Conservation (phyloP, 2,329 filamentous ascomycete genomes). For the Gaeumannomyces tritici region DNA sequence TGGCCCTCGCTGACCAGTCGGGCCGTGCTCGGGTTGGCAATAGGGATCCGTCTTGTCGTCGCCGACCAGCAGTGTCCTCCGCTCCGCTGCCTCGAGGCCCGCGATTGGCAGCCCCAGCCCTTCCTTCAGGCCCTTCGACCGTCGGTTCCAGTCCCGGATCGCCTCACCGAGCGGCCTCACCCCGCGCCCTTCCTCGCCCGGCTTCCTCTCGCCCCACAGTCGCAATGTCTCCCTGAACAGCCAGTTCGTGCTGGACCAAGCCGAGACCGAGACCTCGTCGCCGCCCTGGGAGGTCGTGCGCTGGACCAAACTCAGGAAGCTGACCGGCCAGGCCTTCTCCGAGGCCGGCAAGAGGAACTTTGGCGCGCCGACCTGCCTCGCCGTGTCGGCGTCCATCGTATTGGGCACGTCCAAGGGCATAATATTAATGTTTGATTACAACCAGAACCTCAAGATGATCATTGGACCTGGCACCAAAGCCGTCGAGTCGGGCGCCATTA, state of each 20-base stretch:
- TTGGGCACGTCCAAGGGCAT: constrained; percentile 91
- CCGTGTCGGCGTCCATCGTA: constrained; percentile 79
- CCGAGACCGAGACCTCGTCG: constrained; percentile 60
- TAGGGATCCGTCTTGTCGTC: constrained; percentile 55
- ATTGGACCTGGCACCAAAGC: constrained; percentile 92
- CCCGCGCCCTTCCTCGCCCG: constrained; percentile 67
- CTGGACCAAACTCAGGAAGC: constrained; percentile 88
- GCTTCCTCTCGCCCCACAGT: constrained; percentile 66
- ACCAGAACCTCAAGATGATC: constrained; percentile 88
- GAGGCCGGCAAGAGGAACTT: constrained; percentile 89
- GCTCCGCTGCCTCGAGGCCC: constrained; percentile 57
- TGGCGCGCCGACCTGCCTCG: constrained; percentile 81
- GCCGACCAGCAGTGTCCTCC: constrained; percentile 64
- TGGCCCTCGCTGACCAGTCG: constrained; percentile 1
- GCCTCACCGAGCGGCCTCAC: constrained; percentile 48
- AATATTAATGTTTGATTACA: constrained; percentile 93
- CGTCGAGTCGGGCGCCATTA: constrained; percentile 81
- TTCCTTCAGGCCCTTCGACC: constrained; percentile 86
- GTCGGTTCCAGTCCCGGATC: constrained; percentile 84
- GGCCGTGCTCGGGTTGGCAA: background rate
- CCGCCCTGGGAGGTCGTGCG: constrained; percentile 94
- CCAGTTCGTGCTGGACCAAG: constrained; percentile 48
- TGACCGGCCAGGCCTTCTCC: constrained; percentile 83
- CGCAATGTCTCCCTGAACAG: constrained; percentile 73
- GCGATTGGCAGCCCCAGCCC: constrained; percentile 63